Evolutionary conservation across 352 stramenopile genomes (phyloP).

Genomic region (Globisporangium uncinulatum): DNA sequence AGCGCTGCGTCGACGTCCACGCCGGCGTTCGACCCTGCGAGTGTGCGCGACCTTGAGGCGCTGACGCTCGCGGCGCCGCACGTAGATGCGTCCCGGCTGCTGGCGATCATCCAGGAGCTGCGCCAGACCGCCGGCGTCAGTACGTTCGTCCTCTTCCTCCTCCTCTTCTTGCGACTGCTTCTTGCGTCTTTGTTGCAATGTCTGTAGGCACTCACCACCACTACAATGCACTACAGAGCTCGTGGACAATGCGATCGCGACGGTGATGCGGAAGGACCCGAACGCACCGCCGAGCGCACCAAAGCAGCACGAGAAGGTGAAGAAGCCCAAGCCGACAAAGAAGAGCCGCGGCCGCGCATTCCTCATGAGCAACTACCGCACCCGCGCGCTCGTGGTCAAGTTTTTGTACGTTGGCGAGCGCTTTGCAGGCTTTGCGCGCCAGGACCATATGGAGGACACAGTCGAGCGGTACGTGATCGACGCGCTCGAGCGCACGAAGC

Average conservation of each 20-base stretch:
- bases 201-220: neutral
- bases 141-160: slow-evolving; percentile 18
- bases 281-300: neutral
- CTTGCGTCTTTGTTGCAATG: neutral
- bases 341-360: slow-evolving; percentile 47
- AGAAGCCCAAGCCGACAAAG: slow-evolving; percentile 40
- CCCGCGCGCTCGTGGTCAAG: slow-evolving; percentile 72
- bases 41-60: slow-evolving; percentile 19
- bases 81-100: slow-evolving; percentile 33
- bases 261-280: slow-evolving; percentile 39
- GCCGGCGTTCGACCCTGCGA: slow-evolving; percentile 7
- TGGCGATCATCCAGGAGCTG: slow-evolving; percentile 67
- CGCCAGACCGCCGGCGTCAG: slow-evolving; percentile 53
- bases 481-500: slow-evolving; percentile 88
- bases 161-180: too few relatives aligned
- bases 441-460: slow-evolving; percentile 89
- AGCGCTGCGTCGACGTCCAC: neutral
- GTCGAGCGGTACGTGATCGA: slow-evolving; percentile 93
- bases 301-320: slow-evolving; percentile 25
- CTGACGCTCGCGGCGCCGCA: slow-evolving; percentile 27
- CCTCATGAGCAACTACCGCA: slow-evolving; percentile 70
- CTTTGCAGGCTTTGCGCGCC: slow-evolving; percentile 84
- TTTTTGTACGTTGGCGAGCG: slow-evolving; percentile 86
- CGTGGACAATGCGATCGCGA: slow-evolving; percentile 65
- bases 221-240: slow-evolving; percentile 24